Percentiles rank a stretch among this genome's conserved stretches.
Conservation (phyloP, 2,329 filamentous ascomycete species). For the Penicillium sp. region DNA sequence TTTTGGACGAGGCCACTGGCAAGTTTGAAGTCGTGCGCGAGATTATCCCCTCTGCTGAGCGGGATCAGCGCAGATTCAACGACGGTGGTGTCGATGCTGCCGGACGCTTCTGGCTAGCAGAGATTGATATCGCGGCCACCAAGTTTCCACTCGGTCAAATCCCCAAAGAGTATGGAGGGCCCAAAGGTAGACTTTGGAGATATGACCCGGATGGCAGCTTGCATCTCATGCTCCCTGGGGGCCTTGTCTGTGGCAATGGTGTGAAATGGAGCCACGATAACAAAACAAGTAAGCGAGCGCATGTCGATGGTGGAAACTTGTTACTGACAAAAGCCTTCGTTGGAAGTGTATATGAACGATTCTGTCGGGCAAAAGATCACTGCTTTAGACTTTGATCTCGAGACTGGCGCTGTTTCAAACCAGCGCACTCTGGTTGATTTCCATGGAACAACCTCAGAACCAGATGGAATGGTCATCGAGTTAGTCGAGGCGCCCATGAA, state of each 20-base stretch:
- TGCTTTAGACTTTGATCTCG: constrained; percentile 34
- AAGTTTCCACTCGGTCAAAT: constrained; percentile 30
- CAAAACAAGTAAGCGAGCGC: constrained; percentile 26
- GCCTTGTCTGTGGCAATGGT: constrained; percentile 36
- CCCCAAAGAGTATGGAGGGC: constrained; percentile 9
- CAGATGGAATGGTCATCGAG: constrained; percentile 40
- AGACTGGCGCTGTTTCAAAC: constrained; percentile 31
- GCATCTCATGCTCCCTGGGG: constrained; percentile 29
- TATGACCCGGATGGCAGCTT: constrained; percentile 27
- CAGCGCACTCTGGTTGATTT: constrained; percentile 27
- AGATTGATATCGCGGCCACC: constrained; percentile 36
- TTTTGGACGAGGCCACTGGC: constrained; percentile 35
- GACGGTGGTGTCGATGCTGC: constrained; percentile 34
- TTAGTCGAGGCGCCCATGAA: constrained; percentile 11
- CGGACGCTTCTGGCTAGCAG: constrained; percentile 33
- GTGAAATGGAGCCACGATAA: constrained; percentile 37
- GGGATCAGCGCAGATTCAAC: constrained; percentile 32
- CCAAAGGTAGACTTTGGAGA: constrained; percentile 20
- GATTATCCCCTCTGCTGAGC: constrained; percentile 29
- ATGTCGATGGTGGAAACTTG: background rate
- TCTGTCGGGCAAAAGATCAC: constrained; percentile 30
- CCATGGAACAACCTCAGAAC: constrained; percentile 27
- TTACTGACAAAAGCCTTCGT: background rate
- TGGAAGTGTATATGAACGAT: constrained; percentile 35
- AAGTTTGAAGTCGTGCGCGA: constrained; percentile 31